phyloP scores from a whole-genome alignment of 257 asterid genomes.

The Rehmannia glutinosa region DNA sequence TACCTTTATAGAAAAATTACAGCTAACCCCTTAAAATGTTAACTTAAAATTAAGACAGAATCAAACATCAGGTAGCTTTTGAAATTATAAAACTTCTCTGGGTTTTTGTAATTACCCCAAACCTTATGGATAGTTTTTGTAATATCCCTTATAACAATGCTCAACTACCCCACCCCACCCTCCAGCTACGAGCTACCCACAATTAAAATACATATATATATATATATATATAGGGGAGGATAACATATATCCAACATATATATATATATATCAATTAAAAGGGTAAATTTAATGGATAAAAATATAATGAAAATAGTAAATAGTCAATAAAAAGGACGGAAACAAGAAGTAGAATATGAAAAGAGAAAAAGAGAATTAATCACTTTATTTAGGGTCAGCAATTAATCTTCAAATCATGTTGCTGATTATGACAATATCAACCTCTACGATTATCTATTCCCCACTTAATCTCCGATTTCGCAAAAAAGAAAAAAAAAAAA shows the following conservation, averaged over 20 bases:
- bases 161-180: not conserved
- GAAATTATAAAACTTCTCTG: too few relatives aligned
- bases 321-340: not conserved
- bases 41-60: too few relatives aligned
- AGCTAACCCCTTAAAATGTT: too few relatives aligned
- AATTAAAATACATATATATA: not conserved
- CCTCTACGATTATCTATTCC: not conserved
- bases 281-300: too few relatives aligned
- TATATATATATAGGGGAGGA: not conserved
- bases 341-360: not conserved
- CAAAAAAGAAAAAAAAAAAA: too few relatives aligned
- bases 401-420: not conserved
- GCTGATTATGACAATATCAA: not conserved
- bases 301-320: not conserved
- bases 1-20: too few relatives aligned
- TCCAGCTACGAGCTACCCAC: not conserved
- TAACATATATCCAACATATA: not conserved
- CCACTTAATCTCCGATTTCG: not conserved
- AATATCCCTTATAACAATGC: too few relatives aligned
- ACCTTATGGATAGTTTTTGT: too few relatives aligned
- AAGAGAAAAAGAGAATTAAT: not conserved
- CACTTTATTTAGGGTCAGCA: not conserved
- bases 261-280: too few relatives aligned
- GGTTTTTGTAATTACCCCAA: too few relatives aligned
- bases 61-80: too few relatives aligned